A percentile compares a stretch with the other conserved stretches of the same genome.
Evolutionary conservation across 805 yeast species (phyloP).

Genomic region (Kluyveromyces wickerhamii): DNA sequence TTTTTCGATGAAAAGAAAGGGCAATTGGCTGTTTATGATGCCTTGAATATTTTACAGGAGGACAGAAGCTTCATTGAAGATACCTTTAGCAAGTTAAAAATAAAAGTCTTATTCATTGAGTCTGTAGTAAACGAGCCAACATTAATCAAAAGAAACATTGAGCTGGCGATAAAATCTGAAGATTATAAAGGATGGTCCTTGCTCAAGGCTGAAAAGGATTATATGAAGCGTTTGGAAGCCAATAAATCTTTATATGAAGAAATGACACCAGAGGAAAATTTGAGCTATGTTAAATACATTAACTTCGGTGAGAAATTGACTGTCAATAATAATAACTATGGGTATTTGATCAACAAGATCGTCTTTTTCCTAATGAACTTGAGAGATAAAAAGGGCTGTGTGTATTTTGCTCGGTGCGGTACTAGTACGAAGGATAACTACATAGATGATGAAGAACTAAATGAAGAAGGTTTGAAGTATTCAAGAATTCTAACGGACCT

Average conservation of each 20-base stretch:
- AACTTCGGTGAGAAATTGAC: constrained; percentile 84
- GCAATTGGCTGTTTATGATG: constrained; percentile 94
- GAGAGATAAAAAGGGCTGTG: constrained; percentile 77
- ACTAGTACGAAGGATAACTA: constrained; percentile 41
- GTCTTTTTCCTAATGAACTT: constrained; percentile 89
- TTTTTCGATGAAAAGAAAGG: constrained; percentile 75
- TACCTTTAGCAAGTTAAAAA: constrained; percentile 46
- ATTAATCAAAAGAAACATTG: constrained; percentile 65
- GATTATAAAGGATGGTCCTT: constrained; percentile 77
- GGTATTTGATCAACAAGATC: constrained; percentile 83
- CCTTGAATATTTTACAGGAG: constrained; percentile 73
- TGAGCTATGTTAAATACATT: constrained; percentile 76
- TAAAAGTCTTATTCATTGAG: constrained; percentile 83
- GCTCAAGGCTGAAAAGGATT: constrained; percentile 67
- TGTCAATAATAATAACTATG: constrained; percentile 73
- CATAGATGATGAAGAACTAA: constrained; percentile 74
- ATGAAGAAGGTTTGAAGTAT: constrained; percentile 62
- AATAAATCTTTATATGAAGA: constrained; percentile 68
- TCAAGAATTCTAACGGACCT: constrained; percentile 58
- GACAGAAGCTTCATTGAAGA: constrained; percentile 55
- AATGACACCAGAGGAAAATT: constrained; percentile 46
- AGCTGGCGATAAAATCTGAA: constrained; percentile 79
- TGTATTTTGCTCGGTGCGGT: constrained; percentile 86
- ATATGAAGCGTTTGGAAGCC: constrained; percentile 58
- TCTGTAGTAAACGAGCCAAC: constrained; percentile 68